Evolutionary conservation across 116 monocot genomes (phyloP), one percentile per base, ranked within the genome.

Genomic region (Dioscorea cayenensis): DNA sequence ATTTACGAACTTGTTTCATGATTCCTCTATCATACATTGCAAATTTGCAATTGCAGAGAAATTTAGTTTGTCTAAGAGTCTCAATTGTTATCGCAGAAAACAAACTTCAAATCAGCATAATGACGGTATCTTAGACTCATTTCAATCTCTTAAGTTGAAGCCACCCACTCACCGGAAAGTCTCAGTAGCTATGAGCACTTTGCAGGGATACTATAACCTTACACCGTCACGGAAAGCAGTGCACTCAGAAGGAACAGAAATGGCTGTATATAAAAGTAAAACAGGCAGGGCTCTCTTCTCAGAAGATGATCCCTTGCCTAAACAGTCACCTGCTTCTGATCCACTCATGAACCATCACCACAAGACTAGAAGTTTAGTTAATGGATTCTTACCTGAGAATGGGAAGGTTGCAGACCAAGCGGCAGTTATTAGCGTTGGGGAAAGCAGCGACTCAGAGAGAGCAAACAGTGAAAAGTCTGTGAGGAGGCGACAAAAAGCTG

Each of bases 141-240:
- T 90, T 50, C 71, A 83, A 37, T 76, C 80, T 5, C 77, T 86
- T 10, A 81, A 72, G 20, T 38, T 74, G 71, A 87, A 78, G 48
- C 48, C 84, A 51, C 48, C 84, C 20, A 48, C 67, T 37, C 68
- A 19, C 22, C 69, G 63, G 16, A 67, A 68, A 68, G 67, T 80
- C 51, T 85, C 88, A 14, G 76, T 80, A 63, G 91, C 88, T 36
- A 91, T 87, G 91, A 91, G 82, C 78, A 83, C 65, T 52, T 73
- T 91, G 67, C 91, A 87, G 75, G 85, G 85, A 66, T 91, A 87
- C 60, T 87, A 91, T 75, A 81, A 85, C 52, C 81, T 87, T 51
- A 61, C 86, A 20, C 77, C 88, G 25, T 71, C 76, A 58, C 84
- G 76, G 63, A 77, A 23, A 18, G 62, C 64, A 1, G 61, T 52